Evolutionary conservation across 202 grass and related monocot genomes (phyloP).

Genomic region (Setaria viridis): DNA sequence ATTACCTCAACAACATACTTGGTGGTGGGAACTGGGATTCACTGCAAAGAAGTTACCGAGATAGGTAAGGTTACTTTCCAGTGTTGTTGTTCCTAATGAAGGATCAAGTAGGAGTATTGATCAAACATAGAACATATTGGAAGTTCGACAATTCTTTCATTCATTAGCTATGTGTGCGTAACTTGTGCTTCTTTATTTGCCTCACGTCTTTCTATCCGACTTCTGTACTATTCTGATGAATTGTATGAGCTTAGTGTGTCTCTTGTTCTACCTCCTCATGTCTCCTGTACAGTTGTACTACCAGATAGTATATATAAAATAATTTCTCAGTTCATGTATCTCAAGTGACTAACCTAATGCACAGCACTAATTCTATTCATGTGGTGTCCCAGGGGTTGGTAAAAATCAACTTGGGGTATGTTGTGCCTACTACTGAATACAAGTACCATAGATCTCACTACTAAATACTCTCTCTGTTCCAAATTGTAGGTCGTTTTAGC

Average conservation of each 20-base stretch:
- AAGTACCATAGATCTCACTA: constrained; percentile 5
- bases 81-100: too few relatives aligned
- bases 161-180: background rate
- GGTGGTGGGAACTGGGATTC: constrained; percentile 75
- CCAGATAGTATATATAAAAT: background rate
- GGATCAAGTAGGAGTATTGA: background rate
- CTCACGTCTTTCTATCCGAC: background rate
- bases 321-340: constrained; percentile 38
- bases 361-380: constrained; percentile 53
- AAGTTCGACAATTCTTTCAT: background rate
- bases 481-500: too few relatives aligned
- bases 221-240: constrained; percentile 12
- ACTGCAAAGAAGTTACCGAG: constrained; percentile 96
- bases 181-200: constrained; percentile 25
- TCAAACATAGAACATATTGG: constrained; percentile 15
- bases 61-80: constrained; percentile 59
- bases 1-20: constrained; percentile 76
- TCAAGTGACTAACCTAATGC: constrained; percentile 36
- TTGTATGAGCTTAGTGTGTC: background rate
- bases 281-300: background rate
- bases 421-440: constrained; percentile 7
- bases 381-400: constrained; percentile 93
- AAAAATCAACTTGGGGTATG: constrained; percentile 98
- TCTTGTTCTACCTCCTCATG: background rate
- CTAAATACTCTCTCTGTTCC: background rate